Evolutionary conservation across 2,329 filamentous ascomycete genomes (phyloP).

Genomic region (Colletotrichum sp.): DNA sequence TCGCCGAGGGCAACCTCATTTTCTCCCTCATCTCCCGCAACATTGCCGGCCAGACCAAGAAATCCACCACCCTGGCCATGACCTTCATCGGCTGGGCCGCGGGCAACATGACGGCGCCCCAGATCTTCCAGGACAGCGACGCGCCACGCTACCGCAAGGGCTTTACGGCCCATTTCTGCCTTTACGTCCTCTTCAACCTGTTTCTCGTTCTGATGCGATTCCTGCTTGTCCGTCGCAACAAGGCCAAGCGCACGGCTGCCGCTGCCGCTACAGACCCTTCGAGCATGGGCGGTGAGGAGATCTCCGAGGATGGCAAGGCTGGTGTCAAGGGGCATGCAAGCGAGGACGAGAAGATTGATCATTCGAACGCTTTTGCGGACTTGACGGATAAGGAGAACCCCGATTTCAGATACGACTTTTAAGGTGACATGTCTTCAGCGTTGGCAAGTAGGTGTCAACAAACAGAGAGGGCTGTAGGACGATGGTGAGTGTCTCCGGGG

Average conservation of each 20-base stretch:
- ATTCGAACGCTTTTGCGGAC: slow-evolving; percentile 23
- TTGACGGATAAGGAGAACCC: slow-evolving; percentile 24
- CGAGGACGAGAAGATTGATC: slow-evolving; percentile 18
- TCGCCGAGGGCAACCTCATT: slow-evolving; percentile 53
- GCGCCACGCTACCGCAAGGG: slow-evolving; percentile 57
- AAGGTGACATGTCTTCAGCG: neutral
- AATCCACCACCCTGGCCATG: slow-evolving; percentile 61
- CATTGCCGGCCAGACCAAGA: slow-evolving; percentile 72
- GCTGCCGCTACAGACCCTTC: neutral
- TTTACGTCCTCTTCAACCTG: slow-evolving; percentile 37
- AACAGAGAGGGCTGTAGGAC: neutral
- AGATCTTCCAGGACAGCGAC: slow-evolving; percentile 63
- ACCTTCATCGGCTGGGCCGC: slow-evolving; percentile 14
- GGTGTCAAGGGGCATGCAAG: neutral
- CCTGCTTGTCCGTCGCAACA: slow-evolving; percentile 28
- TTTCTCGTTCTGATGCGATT: slow-evolving; percentile 27
- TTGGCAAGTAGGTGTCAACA: neutral
- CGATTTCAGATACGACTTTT: slow-evolving; percentile 22
- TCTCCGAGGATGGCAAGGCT: neutral
- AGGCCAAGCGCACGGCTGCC: slow-evolving; percentile 8
- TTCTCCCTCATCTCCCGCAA: slow-evolving; percentile 74
- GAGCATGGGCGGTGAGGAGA: neutral
- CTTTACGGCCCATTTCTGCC: slow-evolving; percentile 37
- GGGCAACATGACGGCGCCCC: slow-evolving; percentile 71
- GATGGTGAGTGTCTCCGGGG: neutral